Conservation (phyloP, 495 filamentous ascomycete genomes). For the Aspergillus cavernicola region DNA sequence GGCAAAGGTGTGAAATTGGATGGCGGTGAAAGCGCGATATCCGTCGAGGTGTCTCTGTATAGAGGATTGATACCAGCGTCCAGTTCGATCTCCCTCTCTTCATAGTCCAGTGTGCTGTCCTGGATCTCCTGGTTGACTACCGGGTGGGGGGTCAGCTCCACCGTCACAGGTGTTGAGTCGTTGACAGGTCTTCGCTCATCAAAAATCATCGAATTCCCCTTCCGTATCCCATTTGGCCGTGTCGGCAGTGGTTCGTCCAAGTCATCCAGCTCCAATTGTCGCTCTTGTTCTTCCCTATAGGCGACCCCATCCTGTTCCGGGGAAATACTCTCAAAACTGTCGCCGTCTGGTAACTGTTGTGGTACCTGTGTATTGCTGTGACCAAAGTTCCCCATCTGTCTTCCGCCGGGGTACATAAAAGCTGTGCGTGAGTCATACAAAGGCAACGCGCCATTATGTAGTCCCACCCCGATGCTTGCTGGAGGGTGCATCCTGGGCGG, state of each 20-base stretch:
- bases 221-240: not conserved
- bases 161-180: not conserved
- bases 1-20: constrained; percentile 7
- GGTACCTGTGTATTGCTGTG: not conserved
- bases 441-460: constrained; percentile 19
- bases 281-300: not conserved
- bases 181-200: constrained; percentile 3
- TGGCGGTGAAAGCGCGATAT: constrained; percentile 4
- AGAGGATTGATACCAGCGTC: constrained; percentile 15
- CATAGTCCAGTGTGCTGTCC: constrained; percentile 3
- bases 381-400: constrained; percentile 4
- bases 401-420: constrained; percentile 15
- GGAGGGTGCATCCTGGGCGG: constrained; percentile 11
- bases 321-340: not conserved
- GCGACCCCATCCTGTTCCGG: not conserved
- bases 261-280: not conserved
- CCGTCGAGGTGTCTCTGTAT: constrained; percentile 8
- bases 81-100: constrained; percentile 18
- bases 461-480: constrained; percentile 17
- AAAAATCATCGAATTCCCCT: not conserved
- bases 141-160: constrained; percentile 1
- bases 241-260: not conserved
- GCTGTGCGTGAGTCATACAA: constrained; percentile 17
- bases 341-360: not conserved
- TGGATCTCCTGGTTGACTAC: not conserved